Evolutionary conservation across 306 rosid species (phyloP).

Genomic region (Trifolium dubium): DNA sequence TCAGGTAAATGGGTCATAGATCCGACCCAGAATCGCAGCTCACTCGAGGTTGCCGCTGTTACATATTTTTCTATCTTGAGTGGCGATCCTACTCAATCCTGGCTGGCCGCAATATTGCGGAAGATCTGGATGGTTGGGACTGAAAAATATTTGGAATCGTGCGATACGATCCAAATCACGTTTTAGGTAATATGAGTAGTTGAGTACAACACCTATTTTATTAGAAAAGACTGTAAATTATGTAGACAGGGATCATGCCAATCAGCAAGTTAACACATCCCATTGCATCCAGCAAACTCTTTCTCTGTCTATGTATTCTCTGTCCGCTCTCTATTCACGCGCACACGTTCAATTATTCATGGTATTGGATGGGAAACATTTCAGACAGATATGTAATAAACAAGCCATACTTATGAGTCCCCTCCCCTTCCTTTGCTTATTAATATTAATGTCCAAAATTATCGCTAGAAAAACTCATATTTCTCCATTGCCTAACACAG

Average conservation of each 20-base stretch:
- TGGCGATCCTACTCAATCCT: background rate
- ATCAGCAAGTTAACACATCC: slow-evolving; percentile 27
- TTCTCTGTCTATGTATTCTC: background rate
- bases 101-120: background rate
- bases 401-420: slow-evolving; percentile 30
- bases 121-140: slow-evolving; percentile 12
- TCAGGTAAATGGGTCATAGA: background rate
- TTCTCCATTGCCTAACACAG: slow-evolving; percentile 24
- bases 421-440: slow-evolving; percentile 17
- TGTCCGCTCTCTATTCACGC: background rate
- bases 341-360: background rate
- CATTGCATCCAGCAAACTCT: slow-evolving; percentile 25
- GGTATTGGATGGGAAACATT: slow-evolving; percentile 5
- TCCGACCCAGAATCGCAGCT: background rate
- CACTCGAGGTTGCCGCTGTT: background rate
- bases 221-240: background rate
- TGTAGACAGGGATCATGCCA: slow-evolving; percentile 3
- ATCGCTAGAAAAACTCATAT: slow-evolving; percentile 26
- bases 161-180: background rate
- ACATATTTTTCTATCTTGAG: background rate
- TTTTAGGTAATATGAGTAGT: background rate
- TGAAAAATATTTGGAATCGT: background rate
- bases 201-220: slow-evolving; percentile 1
- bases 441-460: slow-evolving; percentile 25
- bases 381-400: slow-evolving; percentile 28